A percentile compares a stretch with the other conserved stretches of the same genome.
phyloP scores from a whole-genome alignment of 2,329 filamentous ascomycete species.

The Fusarium aywerte region DNA sequence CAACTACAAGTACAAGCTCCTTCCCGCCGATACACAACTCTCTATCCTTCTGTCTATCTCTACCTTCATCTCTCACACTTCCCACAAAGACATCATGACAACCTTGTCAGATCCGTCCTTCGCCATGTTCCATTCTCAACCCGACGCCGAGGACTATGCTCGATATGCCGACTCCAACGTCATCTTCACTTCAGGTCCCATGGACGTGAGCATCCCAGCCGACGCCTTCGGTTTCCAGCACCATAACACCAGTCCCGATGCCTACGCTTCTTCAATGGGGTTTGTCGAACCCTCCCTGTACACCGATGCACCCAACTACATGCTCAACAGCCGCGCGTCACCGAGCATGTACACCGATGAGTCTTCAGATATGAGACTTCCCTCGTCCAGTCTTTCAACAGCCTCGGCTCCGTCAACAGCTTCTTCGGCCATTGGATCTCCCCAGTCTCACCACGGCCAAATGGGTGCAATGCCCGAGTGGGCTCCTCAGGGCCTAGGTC shows the following conservation, averaged over 20 bases:
- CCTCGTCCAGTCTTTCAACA: constrained; percentile 69
- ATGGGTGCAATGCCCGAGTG: constrained; percentile 69
- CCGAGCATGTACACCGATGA: constrained; percentile 64
- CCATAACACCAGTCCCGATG: constrained; percentile 50
- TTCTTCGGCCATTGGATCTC: constrained; percentile 75
- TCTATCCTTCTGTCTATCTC: constrained; percentile 12
- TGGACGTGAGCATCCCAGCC: constrained; percentile 62
- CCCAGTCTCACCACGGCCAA: constrained; percentile 70
- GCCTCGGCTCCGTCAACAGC: constrained; percentile 71
- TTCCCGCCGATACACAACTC: constrained; percentile 1
- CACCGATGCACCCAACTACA: constrained; percentile 56
- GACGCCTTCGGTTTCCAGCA: constrained; percentile 57
- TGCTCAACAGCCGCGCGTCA: constrained; percentile 60
- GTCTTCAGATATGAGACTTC: constrained; percentile 57
- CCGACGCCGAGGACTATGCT: constrained; percentile 54
- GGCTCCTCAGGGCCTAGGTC: constrained; percentile 63
- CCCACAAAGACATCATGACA: constrained; percentile 43
- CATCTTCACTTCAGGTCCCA: constrained; percentile 54
- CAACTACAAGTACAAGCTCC: constrained; percentile 33
- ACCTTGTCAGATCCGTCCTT: constrained; percentile 47
- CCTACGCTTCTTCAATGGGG: constrained; percentile 50
- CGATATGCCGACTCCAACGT: constrained; percentile 59
- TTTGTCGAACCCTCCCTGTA: constrained; percentile 61
- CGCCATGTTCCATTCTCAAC: constrained; percentile 46
- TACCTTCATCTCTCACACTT: constrained; percentile 9